Base-by-base conservation (phyloP, 1,284 basidiomycete species). In the Fomitopsis palustris region DNA sequence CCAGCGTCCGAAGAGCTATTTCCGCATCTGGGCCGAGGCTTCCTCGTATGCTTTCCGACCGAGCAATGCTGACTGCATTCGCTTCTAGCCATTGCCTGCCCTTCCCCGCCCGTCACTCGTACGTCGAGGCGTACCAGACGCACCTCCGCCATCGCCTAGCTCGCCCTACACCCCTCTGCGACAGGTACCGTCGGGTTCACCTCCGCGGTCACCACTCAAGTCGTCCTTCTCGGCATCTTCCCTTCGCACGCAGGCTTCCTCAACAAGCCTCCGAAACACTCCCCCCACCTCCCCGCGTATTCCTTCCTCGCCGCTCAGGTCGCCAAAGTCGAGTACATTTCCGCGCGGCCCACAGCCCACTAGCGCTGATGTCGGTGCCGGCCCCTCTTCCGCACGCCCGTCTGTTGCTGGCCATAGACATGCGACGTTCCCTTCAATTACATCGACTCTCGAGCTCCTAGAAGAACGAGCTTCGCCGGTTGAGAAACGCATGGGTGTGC, bases 381-480 rank as follows among this genome's bases (percentile, higher is more conserved):
- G 35, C 60, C 37, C 51, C 33, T 35, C 49, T 9, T 29, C 25
- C 4, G 23, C 12, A n/a, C 45, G 45, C 12, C 29, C 55, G 27
- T 16, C 53, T 45, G 64, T 10, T 45, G 33, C 39, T 31, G 33
- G 39, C 2, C 64, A 65, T 14, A 61, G 68, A 1, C 71, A 72
- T 55, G 65, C 66, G 43, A 67, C 70, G 1, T 71, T 67, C 53
- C 71, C 71, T 1, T 72, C 71, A 4, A 71, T 72, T 51, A 69
- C 70, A 10, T 72, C 71, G 3, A 71, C 71, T 2, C 66, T 72
- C 25, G 70, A 69, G 8, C 60, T 68, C 37, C 65, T 72, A 14
- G 69, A 68, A 31, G 70, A 70, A 38, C 68, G 69, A 19, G 64
- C 69, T 10, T 64, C 63, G 1, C 67, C 69, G 8, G 47, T 53